Evolutionary conservation across 805 yeast species (phyloP).

Genomic region (Cyberlindnera subsufficiens): DNA sequence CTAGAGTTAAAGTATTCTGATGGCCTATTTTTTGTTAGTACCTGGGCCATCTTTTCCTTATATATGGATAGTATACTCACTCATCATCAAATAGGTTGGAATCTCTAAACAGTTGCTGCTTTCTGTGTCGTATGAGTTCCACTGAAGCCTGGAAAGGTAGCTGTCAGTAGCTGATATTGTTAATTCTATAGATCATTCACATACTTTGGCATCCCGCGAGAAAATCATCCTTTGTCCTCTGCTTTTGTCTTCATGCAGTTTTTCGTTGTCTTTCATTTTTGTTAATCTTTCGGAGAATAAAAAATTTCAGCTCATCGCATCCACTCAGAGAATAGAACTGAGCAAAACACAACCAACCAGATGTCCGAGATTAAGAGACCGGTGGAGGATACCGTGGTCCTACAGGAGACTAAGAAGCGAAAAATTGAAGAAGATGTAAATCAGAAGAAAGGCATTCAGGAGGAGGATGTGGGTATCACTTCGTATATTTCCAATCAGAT

Average conservation of each 20-base stretch:
- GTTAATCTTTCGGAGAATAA: neutral
- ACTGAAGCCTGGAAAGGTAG: slow-evolving; percentile 10
- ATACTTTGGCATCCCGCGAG: slow-evolving; percentile 7
- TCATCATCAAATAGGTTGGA: slow-evolving; percentile 1
- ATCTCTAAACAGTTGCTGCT: slow-evolving; percentile 7
- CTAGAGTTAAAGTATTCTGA: neutral
- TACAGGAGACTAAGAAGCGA: slow-evolving; percentile 16
- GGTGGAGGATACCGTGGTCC: slow-evolving; percentile 11
- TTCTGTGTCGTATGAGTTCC: slow-evolving; percentile 8
- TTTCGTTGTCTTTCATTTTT: neutral
- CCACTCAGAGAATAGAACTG: too few species aligned
- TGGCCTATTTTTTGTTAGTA: neutral
- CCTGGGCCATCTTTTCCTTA: too few species aligned
- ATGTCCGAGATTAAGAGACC: slow-evolving; percentile 21
- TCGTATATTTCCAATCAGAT: slow-evolving; percentile 49
- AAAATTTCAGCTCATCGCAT: slow-evolving; percentile 2
- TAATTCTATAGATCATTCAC: neutral
- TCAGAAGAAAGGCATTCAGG: slow-evolving; percentile 45
- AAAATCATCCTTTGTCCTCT: slow-evolving; percentile 5
- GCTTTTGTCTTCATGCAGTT: too few species aligned
- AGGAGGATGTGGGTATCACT: slow-evolving; percentile 83
- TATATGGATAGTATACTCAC: neutral
- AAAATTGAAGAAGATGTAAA: slow-evolving; percentile 8
- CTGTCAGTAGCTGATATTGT: slow-evolving; percentile 1
- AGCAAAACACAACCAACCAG: too few species aligned